These are phyloP conservation scores for Wickerhamiella azyma DNA, from an alignment of 805 yeast species.

Conservation along the genomic window DNA sequence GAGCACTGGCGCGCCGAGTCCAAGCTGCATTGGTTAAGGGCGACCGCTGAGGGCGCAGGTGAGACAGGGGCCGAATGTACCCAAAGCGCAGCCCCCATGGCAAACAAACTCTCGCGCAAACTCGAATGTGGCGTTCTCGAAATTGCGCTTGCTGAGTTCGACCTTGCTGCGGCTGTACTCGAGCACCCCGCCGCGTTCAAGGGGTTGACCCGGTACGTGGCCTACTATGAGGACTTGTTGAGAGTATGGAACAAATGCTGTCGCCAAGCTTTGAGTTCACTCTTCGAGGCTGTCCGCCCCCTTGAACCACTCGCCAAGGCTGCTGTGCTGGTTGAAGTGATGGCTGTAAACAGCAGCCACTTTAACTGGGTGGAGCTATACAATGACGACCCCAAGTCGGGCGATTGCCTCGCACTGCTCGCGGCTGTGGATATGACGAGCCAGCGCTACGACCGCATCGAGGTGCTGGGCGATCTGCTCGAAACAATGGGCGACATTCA, in stretches of 20 bases:
- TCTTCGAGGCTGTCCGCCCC: not conserved
- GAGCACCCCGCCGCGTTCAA: not conserved
- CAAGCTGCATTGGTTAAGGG: not conserved
- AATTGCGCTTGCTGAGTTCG: not conserved
- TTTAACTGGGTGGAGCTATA: not conserved
- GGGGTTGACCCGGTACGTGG: not conserved
- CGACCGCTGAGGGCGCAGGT: not conserved
- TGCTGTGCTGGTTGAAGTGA: not conserved
- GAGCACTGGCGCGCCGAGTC: not conserved
- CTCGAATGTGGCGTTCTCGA: not conserved
- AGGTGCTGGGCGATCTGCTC: not conserved
- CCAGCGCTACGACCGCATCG: not conserved
- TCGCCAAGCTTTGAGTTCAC: not conserved
- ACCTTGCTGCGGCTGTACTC: not conserved
- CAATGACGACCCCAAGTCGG: not conserved
- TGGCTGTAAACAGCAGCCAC: not conserved
- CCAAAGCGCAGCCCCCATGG: too few species aligned
- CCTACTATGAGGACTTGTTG: not conserved
- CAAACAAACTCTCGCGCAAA: not conserved
- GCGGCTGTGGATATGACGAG: not conserved
- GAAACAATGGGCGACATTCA: not conserved
- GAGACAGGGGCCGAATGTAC: too few species aligned
- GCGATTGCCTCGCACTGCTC: not conserved
- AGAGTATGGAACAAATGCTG: not conserved
- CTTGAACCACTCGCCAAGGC: not conserved